Percentiles rank a stretch among this genome's conserved stretches.
These are phyloP conservation scores for Nemophila menziesii DNA, from an alignment of 257 asterid species.

Conservation along the genomic window DNA sequence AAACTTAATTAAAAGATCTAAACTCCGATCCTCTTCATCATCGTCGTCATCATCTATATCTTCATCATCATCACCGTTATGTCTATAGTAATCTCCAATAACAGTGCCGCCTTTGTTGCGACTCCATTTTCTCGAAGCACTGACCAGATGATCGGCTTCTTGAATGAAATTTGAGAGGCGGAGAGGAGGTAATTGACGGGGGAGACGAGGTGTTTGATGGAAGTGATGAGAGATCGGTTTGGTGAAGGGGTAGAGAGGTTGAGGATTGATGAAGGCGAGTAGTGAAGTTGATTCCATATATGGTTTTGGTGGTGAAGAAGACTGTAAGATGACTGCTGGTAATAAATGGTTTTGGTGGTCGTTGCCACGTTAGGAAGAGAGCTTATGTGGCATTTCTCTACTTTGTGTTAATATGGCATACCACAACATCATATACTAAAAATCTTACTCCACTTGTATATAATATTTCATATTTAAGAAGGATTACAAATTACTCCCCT, in stretches of 20 bases:
- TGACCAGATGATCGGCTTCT: background rate
- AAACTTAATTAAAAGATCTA: constrained; percentile 74
- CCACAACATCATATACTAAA: too few relatives aligned
- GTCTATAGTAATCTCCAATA: constrained; percentile 36
- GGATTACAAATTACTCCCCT: too few relatives aligned
- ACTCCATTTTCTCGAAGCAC: constrained; percentile 26
- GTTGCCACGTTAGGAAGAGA: background rate
- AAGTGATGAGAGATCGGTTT: background rate
- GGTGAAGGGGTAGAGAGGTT: background rate
- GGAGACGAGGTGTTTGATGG: too few relatives aligned
- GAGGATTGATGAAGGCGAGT: background rate
- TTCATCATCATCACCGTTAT: constrained; percentile 38
- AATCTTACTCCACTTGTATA: too few relatives aligned
- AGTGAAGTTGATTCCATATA: background rate
- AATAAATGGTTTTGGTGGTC: too few relatives aligned
- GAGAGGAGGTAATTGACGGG: too few relatives aligned
- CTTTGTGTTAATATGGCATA: too few relatives aligned
- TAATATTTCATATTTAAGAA: too few relatives aligned
- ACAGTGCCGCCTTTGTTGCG: constrained; percentile 32
- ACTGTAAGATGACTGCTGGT: background rate
- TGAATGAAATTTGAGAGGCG: too few relatives aligned
- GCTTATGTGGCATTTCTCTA: background rate
- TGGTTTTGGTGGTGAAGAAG: background rate
- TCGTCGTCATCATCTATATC: constrained; percentile 64
- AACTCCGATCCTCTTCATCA: constrained; percentile 75